phyloP scores from a whole-genome alignment of 805 yeast species.

The Ogataea naganishii region DNA sequence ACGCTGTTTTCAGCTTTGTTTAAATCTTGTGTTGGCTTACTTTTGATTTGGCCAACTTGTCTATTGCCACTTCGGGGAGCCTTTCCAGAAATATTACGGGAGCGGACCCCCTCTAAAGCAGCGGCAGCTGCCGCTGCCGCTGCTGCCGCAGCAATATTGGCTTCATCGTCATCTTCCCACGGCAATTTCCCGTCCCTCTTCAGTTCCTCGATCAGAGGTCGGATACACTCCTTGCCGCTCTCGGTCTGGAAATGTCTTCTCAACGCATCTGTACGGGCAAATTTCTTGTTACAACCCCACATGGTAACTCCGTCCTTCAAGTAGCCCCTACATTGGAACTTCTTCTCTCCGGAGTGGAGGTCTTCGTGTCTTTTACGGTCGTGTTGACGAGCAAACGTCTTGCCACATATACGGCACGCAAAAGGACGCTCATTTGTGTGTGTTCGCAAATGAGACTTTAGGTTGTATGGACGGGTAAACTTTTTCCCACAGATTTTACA shows the following conservation, averaged over 20 bases:
- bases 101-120: too few relatives aligned
- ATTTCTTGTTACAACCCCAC: conserved; percentile 80
- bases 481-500: conserved; percentile 80
- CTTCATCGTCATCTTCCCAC: not conserved
- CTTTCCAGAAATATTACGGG: too few relatives aligned
- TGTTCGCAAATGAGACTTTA: conserved; percentile 85
- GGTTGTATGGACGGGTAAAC: conserved; percentile 88
- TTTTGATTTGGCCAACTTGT: too few relatives aligned
- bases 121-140: conserved; percentile 2
- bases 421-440: conserved; percentile 83
- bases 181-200: conserved; percentile 3
- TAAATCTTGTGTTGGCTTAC: too few relatives aligned
- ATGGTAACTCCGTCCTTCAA: conserved; percentile 40
- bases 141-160: not conserved
- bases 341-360: conserved; percentile 68
- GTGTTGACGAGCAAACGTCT: conserved; percentile 75
- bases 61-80: too few relatives aligned
- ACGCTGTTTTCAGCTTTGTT: too few relatives aligned
- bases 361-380: conserved; percentile 72
- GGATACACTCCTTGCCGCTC: conserved; percentile 64
- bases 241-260: conserved; percentile 76
- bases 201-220: conserved; percentile 57
- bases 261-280: conserved; percentile 74
- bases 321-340: conserved; percentile 62
- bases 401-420: conserved; percentile 64